A percentile compares a stretch with the other conserved stretches of the same genome.
phyloP scores from a whole-genome alignment of 805 yeast genomes.

The Metschnikowia proteae region DNA sequence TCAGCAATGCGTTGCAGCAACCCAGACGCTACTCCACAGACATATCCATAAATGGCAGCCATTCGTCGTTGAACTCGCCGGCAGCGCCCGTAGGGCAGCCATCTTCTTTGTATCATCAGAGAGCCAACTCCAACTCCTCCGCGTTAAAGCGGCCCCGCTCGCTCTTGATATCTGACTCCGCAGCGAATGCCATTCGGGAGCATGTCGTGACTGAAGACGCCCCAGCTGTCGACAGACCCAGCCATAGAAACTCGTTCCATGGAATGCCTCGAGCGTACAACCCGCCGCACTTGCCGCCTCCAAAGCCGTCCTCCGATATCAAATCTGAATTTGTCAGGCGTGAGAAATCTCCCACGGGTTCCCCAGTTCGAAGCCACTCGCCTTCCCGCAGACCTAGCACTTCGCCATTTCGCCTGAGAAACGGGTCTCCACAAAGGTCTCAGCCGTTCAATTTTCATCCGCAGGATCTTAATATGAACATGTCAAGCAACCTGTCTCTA shows the following conservation, averaged over 20 bases:
- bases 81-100: conserved; percentile 16
- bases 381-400: conserved; percentile 20
- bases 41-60: conserved; percentile 5
- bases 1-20: conserved; percentile 2
- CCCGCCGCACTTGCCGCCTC: conserved; percentile 23
- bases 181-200: conserved; percentile 27
- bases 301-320: conserved; percentile 7
- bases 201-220: conserved; percentile 17
- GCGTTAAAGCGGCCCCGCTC: conserved; percentile 32
- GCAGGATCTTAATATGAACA: conserved; percentile 31
- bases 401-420: conserved; percentile 13
- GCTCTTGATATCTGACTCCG: conserved; percentile 28
- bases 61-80: conserved; percentile 12
- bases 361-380: conserved; percentile 30
- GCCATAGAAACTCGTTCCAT: conserved; percentile 22
- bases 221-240: conserved; percentile 13
- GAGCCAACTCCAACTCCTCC: conserved; percentile 12
- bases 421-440: conserved; percentile 16
- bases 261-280: conserved; percentile 14
- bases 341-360: conserved; percentile 23
- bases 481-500: conserved; percentile 16
- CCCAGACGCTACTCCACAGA: conserved; percentile 8
- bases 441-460: conserved; percentile 67
- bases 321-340: neutral
- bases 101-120: conserved; percentile 12